These are phyloP conservation scores for Lactarius deliciosus DNA, from an alignment of 768 basidiomycete genomes.

Conservation along the genomic window DNA sequence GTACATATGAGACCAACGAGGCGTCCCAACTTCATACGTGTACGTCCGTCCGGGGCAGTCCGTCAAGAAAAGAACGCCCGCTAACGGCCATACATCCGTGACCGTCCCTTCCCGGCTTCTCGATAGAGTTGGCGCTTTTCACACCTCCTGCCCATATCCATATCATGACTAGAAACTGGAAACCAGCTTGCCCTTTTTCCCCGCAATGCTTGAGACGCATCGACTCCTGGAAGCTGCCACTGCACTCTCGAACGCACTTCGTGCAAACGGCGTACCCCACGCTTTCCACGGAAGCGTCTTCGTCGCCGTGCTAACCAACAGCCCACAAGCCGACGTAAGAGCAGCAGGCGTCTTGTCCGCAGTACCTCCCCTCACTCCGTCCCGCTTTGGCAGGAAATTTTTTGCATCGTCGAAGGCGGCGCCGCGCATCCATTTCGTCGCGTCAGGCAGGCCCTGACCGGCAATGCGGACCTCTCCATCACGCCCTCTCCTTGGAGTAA, in stretches of 20 bases:
- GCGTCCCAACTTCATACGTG: constrained; percentile 20
- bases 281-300: constrained; percentile 80
- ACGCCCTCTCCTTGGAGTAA: constrained; percentile 86
- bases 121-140: constrained; percentile 26
- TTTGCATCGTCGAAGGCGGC: constrained; percentile 80
- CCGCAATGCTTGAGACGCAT: constrained; percentile 64
- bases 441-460: constrained; percentile 71
- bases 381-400: constrained; percentile 61
- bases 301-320: constrained; percentile 66
- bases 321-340: constrained; percentile 60
- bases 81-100: constrained; percentile 1
- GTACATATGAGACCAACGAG: constrained; percentile 15
- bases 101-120: constrained; percentile 23
- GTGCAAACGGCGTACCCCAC: constrained; percentile 59
- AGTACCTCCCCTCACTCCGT: constrained; percentile 26
- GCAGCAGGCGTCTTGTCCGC: constrained; percentile 32
- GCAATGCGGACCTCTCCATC: constrained; percentile 60
- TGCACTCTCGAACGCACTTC: constrained; percentile 68
- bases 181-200: constrained; percentile 34
- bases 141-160: constrained; percentile 31
- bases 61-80: constrained; percentile 21
- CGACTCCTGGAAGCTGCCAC: constrained; percentile 76
- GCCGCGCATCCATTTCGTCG: constrained; percentile 70
- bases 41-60: constrained; percentile 24
- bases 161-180: constrained; percentile 55